Evolutionary conservation across 75 land plant genomes (phyloP).

Genomic region (Pinus taeda): DNA sequence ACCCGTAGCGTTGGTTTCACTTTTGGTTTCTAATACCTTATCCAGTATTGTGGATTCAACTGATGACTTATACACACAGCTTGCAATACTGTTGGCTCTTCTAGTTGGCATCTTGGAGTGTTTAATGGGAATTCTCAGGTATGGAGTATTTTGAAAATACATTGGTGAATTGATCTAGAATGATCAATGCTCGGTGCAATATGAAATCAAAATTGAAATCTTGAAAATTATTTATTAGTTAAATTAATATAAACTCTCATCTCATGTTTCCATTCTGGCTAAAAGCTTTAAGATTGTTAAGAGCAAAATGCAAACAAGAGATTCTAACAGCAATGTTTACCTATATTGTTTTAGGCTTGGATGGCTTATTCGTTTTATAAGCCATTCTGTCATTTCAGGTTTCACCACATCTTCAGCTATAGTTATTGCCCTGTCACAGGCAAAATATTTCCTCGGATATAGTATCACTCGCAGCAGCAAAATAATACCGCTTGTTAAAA

Average conservation of each 20-base stretch:
- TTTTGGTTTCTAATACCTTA: constrained; percentile 86
- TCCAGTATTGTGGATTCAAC: constrained; percentile 59
- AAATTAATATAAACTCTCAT: neutral
- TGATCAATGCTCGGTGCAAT: neutral
- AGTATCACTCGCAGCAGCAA: constrained; percentile 61
- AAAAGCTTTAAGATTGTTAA: constrained; percentile 3
- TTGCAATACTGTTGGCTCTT: constrained; percentile 86
- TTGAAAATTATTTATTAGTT: neutral
- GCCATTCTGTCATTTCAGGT: constrained; percentile 96
- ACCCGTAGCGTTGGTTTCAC: constrained; percentile 90
- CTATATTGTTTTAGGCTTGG: constrained; percentile 62
- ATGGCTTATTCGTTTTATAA: constrained; percentile 95
- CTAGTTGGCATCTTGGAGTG: constrained; percentile 94
- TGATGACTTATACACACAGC: constrained; percentile 68
- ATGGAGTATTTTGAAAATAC: neutral
- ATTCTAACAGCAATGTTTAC: neutral
- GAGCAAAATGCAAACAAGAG: neutral
- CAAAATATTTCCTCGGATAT: constrained; percentile 90
- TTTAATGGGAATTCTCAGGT: constrained; percentile 89
- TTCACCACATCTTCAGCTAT: constrained; percentile 96
- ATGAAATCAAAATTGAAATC: neutral
- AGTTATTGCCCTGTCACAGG: constrained; percentile 89
- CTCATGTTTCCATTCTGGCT: neutral
- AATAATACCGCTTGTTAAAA: constrained; percentile 72
- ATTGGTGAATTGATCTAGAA: neutral